Evolutionary conservation across 176 grass and related monocot genomes (phyloP).

Genomic region (Elaeis guineensis): DNA sequence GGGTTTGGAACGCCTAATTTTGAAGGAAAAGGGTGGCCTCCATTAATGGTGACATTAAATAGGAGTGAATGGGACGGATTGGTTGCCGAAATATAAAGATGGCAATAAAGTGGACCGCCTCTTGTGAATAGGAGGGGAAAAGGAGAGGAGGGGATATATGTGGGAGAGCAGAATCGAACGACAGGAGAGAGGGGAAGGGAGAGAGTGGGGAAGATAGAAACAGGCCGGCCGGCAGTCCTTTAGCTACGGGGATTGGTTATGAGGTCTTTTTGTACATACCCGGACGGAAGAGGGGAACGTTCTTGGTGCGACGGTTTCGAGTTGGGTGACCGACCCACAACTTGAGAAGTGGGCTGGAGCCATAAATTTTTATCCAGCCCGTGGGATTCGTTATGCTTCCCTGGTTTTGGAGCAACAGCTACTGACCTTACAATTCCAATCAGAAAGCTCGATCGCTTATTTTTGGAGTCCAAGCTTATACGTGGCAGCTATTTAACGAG

Average conservation of each 20-base stretch:
- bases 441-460: too few species aligned
- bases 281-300: neutral
- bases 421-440: too few species aligned
- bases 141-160: neutral
- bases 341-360: too few species aligned
- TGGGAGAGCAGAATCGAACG: neutral
- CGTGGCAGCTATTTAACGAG: too few species aligned
- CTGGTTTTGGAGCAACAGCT: too few species aligned
- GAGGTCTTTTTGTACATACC: neutral
- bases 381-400: too few species aligned
- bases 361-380: too few species aligned
- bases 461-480: too few species aligned
- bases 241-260: neutral
- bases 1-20: conserved; percentile 19
- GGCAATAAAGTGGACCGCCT: conserved; percentile 2
- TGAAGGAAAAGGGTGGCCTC: conserved; percentile 5
- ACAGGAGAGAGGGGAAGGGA: neutral
- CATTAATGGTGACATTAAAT: conserved; percentile 28
- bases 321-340: conserved; percentile 23
- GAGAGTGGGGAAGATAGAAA: neutral
- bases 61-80: conserved; percentile 20
- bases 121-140: neutral
- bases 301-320: conserved; percentile 8
- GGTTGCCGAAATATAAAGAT: conserved; percentile 3
- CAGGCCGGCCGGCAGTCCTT: neutral